Evolutionary conservation across 176 grass and related monocot species (phyloP).

Genomic region (Eleusine coracana): DNA sequence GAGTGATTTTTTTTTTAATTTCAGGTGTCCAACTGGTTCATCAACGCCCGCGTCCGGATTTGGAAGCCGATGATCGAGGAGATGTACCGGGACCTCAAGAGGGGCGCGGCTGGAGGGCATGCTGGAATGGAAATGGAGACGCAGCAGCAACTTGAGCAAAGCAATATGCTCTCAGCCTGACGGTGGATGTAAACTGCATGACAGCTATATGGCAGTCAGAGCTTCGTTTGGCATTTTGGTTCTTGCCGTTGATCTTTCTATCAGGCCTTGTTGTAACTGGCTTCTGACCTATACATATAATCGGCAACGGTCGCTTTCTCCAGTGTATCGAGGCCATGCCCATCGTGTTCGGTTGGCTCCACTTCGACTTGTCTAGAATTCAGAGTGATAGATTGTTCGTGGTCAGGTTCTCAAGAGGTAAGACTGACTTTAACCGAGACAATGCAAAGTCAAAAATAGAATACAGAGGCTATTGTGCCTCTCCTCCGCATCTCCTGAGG

Average conservation of each 20-base stretch:
- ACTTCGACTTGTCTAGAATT: not conserved
- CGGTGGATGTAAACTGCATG: not conserved
- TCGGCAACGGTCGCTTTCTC: not conserved
- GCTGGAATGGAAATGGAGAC: conserved; percentile 17
- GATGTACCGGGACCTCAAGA: conserved; percentile 69
- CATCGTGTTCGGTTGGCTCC: not conserved
- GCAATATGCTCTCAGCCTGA: conserved; percentile 20
- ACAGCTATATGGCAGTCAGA: not conserved
- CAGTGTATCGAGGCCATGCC: not conserved
- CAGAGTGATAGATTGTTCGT: not conserved
- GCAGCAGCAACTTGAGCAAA: not conserved
- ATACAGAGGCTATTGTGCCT: too few species aligned
- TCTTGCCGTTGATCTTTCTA: not conserved
- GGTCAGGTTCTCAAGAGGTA: not conserved
- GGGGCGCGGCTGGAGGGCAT: conserved; percentile 29
- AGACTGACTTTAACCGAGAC: too few species aligned
- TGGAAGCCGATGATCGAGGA: conserved; percentile 97
- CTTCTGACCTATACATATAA: conserved; percentile 4
- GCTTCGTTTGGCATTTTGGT: not conserved
- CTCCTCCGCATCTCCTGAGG: too few species aligned
- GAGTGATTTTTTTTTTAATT: not conserved
- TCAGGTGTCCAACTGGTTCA: conserved; percentile 96
- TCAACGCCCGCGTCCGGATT: conserved; percentile 78
- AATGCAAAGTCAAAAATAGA: too few species aligned
- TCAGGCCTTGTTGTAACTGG: not conserved